phyloP scores from a whole-genome alignment of 1,284 basidiomycete species.

The Boletus sp. region DNA sequence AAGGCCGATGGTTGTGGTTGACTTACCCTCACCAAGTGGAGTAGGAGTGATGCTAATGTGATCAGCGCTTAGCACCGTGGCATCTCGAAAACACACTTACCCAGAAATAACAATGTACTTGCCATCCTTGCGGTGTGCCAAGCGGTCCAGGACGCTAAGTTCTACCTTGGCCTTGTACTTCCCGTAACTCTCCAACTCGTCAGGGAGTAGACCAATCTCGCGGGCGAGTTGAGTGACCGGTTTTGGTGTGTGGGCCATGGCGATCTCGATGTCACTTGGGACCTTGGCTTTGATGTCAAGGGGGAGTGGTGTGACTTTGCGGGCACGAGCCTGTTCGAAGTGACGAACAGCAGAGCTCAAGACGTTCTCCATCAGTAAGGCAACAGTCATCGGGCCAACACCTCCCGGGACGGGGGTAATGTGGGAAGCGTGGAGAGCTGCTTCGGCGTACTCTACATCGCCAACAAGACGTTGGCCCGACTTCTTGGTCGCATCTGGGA shows the following conservation, averaged over 20 bases:
- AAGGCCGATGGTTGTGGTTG: slow-evolving; percentile 97
- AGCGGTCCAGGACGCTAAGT: slow-evolving; percentile 82
- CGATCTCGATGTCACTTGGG: slow-evolving; percentile 95
- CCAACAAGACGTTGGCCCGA: slow-evolving; percentile 95
- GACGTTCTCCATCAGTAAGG: slow-evolving; percentile 97
- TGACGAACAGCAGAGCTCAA: slow-evolving; percentile 80
- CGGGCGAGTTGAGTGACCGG: slow-evolving; percentile 79
- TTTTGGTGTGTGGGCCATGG: slow-evolving; percentile 94
- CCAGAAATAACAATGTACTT: slow-evolving; percentile 98
- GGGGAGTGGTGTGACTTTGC: slow-evolving; percentile 77
- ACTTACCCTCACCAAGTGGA: slow-evolving; percentile 97
- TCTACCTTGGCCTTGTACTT: slow-evolving; percentile 98
- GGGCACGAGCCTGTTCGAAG: slow-evolving; percentile 65
- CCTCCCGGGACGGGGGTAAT: slow-evolving; percentile 99
- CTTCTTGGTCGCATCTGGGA: slow-evolving; percentile 83
- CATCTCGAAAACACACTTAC: slow-evolving; percentile 39
- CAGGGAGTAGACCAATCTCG: slow-evolving; percentile 85
- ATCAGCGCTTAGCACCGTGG: not conserved
- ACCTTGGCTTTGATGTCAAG: slow-evolving; percentile 83
- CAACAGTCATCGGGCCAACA: slow-evolving; percentile 99
- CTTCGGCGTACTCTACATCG: slow-evolving; percentile 88
- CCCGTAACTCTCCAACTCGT: slow-evolving; percentile 94
- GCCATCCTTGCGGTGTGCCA: slow-evolving; percentile 85
- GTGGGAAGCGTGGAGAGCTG: slow-evolving; percentile 74
- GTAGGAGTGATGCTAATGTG: slow-evolving; percentile 88